Evolutionary conservation across 164 flowering plant species (phyloP).

Genomic region (Umbellularia californica): DNA sequence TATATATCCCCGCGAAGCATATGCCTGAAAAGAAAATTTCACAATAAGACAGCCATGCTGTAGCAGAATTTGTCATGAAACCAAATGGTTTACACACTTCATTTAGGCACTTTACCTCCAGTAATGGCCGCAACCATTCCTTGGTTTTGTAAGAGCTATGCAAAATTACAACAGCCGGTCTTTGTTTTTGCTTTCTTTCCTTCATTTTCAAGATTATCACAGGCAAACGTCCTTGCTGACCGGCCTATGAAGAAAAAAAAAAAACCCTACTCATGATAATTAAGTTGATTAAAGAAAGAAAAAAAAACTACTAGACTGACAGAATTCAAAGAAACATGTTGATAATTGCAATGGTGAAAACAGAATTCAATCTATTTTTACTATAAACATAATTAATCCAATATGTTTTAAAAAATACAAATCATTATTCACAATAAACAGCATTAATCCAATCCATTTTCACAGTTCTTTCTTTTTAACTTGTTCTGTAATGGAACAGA

Average conservation of each 20-base stretch:
- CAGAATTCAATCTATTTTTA: not conserved
- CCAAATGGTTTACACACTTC: not conserved
- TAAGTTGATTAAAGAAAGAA: not conserved
- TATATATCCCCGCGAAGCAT: slow-evolving; percentile 91
- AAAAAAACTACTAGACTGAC: not conserved
- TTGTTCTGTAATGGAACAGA: not conserved
- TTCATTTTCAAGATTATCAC: slow-evolving; percentile 71
- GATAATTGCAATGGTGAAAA: not conserved
- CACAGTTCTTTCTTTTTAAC: too few relatives aligned
- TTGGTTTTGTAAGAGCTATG: slow-evolving; percentile 86
- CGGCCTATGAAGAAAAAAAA: slow-evolving; percentile 35
- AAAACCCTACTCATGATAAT: not conserved
- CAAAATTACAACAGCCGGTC: slow-evolving; percentile 83
- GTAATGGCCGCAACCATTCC: slow-evolving; percentile 93
- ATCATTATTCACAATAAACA: not conserved
- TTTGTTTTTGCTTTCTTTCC: slow-evolving; percentile 34
- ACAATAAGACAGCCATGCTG: slow-evolving; percentile 4
- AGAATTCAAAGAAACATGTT: not conserved
- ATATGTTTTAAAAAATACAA: not conserved
- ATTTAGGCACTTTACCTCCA: slow-evolving; percentile 52
- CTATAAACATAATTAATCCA: not conserved
- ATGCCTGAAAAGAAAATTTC: slow-evolving; percentile 54
- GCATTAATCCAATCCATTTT: not conserved
- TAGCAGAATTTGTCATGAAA: not conserved
- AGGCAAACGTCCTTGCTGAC: slow-evolving; percentile 91